Conservation (phyloP, 352 stramenopile species). For the Pilasporangium apinafurcum region DNA sequence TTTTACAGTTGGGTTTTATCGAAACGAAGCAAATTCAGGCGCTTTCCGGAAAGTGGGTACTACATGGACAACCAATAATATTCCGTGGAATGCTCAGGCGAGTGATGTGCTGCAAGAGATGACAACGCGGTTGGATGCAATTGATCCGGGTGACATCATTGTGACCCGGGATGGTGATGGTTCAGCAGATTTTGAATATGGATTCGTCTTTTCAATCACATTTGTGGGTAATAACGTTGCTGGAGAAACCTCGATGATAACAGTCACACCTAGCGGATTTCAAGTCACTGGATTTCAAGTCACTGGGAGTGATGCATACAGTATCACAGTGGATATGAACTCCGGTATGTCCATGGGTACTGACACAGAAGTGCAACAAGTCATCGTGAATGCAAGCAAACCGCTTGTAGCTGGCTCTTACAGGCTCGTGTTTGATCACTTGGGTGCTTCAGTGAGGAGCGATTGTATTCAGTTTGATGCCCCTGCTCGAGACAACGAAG, state of each 20-base stretch:
- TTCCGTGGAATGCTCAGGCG: conserved; percentile 37
- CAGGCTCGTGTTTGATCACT: conserved; percentile 31
- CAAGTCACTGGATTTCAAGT: conserved; percentile 24
- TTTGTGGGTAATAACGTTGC: conserved; percentile 71
- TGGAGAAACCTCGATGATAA: conserved; percentile 42
- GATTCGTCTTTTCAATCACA: conserved; percentile 67
- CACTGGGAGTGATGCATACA: conserved; percentile 21
- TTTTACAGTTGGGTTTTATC: conserved; percentile 38
- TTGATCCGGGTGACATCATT: conserved; percentile 43
- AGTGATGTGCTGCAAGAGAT: conserved; percentile 17
- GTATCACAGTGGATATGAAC: conserved; percentile 26
- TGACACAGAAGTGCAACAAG: conserved; percentile 62
- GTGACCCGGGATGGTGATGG: conserved; percentile 72
- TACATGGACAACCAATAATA: conserved; percentile 8
- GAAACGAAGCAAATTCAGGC: conserved; percentile 21
- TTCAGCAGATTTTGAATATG: conserved; percentile 43
- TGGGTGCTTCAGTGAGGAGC: conserved; percentile 24
- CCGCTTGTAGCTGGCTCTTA: conserved; percentile 55
- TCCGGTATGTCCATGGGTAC: conserved; percentile 53
- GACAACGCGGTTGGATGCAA: conserved; percentile 20
- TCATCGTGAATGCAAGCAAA: conserved; percentile 49
- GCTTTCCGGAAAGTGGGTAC: conserved; percentile 18
- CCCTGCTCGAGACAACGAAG: conserved; percentile 23
- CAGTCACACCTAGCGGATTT: conserved; percentile 18
- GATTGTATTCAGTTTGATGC: conserved; percentile 63